Conservation (phyloP, 257 asterid species). For the Solanum clarkiae region DNA sequence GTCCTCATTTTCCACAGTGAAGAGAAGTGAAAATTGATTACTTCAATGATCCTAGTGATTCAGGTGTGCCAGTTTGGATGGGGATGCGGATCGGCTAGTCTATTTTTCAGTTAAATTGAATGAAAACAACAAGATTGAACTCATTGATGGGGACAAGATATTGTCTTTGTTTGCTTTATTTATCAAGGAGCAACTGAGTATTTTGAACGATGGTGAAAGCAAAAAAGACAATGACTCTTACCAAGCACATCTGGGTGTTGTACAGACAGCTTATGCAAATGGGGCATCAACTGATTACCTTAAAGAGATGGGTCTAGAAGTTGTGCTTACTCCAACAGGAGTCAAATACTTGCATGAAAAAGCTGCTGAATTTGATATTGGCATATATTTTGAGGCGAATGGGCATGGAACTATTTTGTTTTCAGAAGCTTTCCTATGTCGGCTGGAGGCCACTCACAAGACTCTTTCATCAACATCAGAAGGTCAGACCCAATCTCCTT, state of each 20-base stretch:
- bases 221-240: constrained; percentile 19
- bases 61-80: constrained; percentile 98
- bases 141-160: constrained; percentile 96
- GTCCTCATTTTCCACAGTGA: background rate
- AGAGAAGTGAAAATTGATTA: constrained; percentile 12
- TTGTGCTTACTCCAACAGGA: constrained; percentile 81
- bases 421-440: constrained; percentile 45
- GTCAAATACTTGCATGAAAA: constrained; percentile 86
- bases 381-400: constrained; percentile 92
- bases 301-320: constrained; percentile 62
- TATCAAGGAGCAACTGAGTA: constrained; percentile 57
- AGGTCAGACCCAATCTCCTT: constrained; percentile 29
- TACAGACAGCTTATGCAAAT: constrained; percentile 96
- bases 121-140: constrained; percentile 48
- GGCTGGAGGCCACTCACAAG: constrained; percentile 43
- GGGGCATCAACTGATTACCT: constrained; percentile 93
- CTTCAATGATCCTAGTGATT: constrained; percentile 36
- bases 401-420: constrained; percentile 96
- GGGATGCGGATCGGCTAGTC: constrained; percentile 95
- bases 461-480: constrained; percentile 40
- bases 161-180: constrained; percentile 78
- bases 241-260: constrained; percentile 52
- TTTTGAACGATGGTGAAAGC: constrained; percentile 37
- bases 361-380: constrained; percentile 84
- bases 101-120: constrained; percentile 54